Conservation (phyloP, 768 basidiomycete genomes). For the Suillus variegatus region DNA sequence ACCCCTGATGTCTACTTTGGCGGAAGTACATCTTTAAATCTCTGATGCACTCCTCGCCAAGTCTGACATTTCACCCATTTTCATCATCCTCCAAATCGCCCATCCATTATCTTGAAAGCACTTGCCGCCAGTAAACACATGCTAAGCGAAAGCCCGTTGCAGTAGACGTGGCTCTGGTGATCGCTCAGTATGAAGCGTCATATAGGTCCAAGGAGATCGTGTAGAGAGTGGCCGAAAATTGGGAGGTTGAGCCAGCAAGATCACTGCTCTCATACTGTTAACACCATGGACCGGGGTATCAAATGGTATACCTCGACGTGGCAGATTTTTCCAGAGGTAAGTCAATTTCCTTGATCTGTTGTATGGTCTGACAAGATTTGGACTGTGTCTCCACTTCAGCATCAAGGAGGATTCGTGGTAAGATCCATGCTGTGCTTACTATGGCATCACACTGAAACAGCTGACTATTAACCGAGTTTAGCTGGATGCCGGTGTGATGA, state of each 20-base stretch:
- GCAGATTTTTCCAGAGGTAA: constrained; percentile 79
- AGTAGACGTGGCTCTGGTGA: constrained; percentile 65
- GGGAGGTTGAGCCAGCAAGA: constrained; percentile 57
- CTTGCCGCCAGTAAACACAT: constrained; percentile 84
- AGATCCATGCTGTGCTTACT: constrained; percentile 28
- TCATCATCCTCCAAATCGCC: constrained; percentile 78
- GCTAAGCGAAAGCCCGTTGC: constrained; percentile 88
- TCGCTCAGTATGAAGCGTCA: constrained; percentile 61
- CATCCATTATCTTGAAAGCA: constrained; percentile 58
- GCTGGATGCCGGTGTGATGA: constrained; percentile 79
- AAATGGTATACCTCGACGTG: constrained; percentile 74
- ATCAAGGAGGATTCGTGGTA: constrained; percentile 83
- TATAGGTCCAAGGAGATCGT: constrained; percentile 70
- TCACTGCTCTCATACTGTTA: constrained; percentile 52
- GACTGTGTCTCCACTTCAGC: constrained; percentile 36
- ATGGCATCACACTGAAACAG: background rate
- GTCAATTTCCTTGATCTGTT: constrained; percentile 20
- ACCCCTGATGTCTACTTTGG: constrained; percentile 60
- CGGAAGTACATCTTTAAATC: constrained; percentile 40
- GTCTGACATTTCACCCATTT: constrained; percentile 69
- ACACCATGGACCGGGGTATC: constrained; percentile 57
- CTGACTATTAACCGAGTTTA: constrained; percentile 27
- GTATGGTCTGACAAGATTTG: constrained; percentile 7
- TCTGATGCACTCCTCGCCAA: constrained; percentile 65
- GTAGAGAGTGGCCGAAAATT: constrained; percentile 85